Base-by-base conservation (phyloP, 108 stramenopile species). In the Skeletonema costatum region DNA sequence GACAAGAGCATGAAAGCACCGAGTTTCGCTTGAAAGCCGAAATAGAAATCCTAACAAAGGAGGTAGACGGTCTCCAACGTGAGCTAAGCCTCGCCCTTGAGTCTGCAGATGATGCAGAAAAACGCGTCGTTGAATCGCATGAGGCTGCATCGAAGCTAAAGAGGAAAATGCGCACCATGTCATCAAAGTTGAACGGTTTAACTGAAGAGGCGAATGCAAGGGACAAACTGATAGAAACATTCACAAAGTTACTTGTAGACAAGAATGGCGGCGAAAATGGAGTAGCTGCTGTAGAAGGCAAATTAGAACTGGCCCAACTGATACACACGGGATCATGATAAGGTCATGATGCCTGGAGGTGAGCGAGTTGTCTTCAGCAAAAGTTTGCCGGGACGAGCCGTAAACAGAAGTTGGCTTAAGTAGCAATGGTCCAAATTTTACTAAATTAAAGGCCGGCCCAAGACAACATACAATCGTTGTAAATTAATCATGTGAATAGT, bases 11-110 rank as follows among this genome's bases (percentile, higher is more conserved):
- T 35, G 19, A 65, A 41, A 70, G 42, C 31, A 75, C 74, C 25
- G 73, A 74, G 60, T 81, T 81, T 66, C 64, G 73, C 13, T 56
- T 81, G 64, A 74, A 81, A 73, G 68, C 73, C 48, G 80, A 81
- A 74, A 64, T 81, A 10, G 74, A 74, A 44, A 63, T 75, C 25
- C 69, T 81, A 6, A 75, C 80, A 2, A 58, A 64, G 64, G 80
- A 81, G 62, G 73, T 81, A 31, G 63, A 64, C 12, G 80, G 80
- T 44, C 69, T 81, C 14, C 68, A 81, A 71, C 73, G 68, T 25
- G 73, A 81, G 53, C 69, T 81, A 19, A 63, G 66, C 3, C 48
- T 32, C 8, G 56, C 73, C 17, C 66, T 81, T 30, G 50, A 68
- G 21, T 51, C 78, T 16, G 32, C 74, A 8, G 73, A 80, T 31